Evolutionary conservation across 1,139 yeast genomes (phyloP), one percentile per base, ranked within the genome.

Genomic region (Taphrina confusa): DNA sequence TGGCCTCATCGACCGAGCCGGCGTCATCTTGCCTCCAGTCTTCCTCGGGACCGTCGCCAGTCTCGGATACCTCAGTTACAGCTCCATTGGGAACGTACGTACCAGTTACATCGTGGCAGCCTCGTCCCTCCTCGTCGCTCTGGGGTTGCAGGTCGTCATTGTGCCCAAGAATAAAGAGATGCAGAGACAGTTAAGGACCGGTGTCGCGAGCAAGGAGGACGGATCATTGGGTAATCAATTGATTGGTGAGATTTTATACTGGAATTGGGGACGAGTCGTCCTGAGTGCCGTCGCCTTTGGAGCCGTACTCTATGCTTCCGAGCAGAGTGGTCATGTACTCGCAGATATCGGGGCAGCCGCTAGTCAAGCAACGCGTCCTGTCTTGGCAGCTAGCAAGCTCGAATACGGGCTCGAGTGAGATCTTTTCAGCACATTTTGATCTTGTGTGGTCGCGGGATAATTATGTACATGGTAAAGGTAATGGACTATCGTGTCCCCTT

Each of bases 81-180:
- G 12, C n/a, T 16, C 31, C 14, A 12, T 42, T 14, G 36, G 36
- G 25, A 28, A 27, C 12, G 34, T 49, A 18, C 16, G 49, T 16
- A 39, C 49, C 3, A 36, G 40, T 14, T 52, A 39, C 31, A 14
- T 22, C 8, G 42, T 52, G 9, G 57, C 57, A 2, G 40, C 49
- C 11, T 47, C 44, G 11, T 33, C 39, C 4, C 27, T 30, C 3
- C 3, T 30, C 1, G 12, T 22, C 11, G 36, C 36, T 16, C 42
- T 40, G 6, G 42, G 37, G 2, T 27, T 52, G 14, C 57, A 52
- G 25, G 39, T 39, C 37, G 40, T 44, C n/a, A 40, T 52, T 14
- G 57, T 52, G 16, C 57, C 57, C 9, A 42, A 44, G 37, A 52
- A 52, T 31, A 52, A 52, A 20, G 49, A 28, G 23, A 52, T 52